Conservation (phyloP, 2,329 filamentous ascomycete genomes). For the Hypoxylon sp. region DNA sequence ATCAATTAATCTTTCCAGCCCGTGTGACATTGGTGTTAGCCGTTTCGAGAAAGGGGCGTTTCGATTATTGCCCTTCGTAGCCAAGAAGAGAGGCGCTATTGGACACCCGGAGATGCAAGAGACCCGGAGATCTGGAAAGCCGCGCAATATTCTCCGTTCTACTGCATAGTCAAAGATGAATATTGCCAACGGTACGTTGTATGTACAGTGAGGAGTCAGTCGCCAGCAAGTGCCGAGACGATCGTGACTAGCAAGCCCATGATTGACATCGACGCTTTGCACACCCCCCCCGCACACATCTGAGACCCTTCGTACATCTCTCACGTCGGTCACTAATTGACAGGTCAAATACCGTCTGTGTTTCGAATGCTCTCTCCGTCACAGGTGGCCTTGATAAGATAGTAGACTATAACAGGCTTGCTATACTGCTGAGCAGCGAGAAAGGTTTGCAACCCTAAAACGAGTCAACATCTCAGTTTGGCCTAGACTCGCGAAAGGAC, state of each 20-base stretch:
- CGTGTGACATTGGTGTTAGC: slow-evolving; percentile 27
- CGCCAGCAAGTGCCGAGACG: slow-evolving; percentile 15
- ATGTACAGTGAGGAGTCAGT: not conserved
- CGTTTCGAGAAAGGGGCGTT: slow-evolving; percentile 35
- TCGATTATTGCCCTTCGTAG: slow-evolving; percentile 36
- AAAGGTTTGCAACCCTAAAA: slow-evolving; percentile 4
- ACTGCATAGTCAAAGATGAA: slow-evolving; percentile 4
- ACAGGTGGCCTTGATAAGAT: slow-evolving; percentile 10
- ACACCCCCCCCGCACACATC: slow-evolving; percentile 18
- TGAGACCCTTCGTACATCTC: slow-evolving; percentile 21
- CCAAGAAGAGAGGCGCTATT: slow-evolving; percentile 25
- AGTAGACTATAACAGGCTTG: slow-evolving; percentile 6
- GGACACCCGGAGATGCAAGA: slow-evolving; percentile 30
- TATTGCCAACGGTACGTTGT: slow-evolving; percentile 3
- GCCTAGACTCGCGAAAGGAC: slow-evolving; percentile 25
- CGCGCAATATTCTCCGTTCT: slow-evolving; percentile 42
- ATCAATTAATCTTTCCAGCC: slow-evolving; percentile 37
- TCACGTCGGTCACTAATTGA: slow-evolving; percentile 6
- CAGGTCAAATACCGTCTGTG: slow-evolving; percentile 5
- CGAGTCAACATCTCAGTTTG: slow-evolving; percentile 1
- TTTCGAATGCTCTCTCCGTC: slow-evolving; percentile 4
- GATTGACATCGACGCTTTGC: slow-evolving; percentile 13
- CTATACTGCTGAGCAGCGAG: slow-evolving; percentile 3
- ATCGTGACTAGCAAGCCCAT: not conserved
- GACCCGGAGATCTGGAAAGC: slow-evolving; percentile 41